phyloP scores from a whole-genome alignment of 495 filamentous ascomycete genomes.

The Chaetomium cochliodes region DNA sequence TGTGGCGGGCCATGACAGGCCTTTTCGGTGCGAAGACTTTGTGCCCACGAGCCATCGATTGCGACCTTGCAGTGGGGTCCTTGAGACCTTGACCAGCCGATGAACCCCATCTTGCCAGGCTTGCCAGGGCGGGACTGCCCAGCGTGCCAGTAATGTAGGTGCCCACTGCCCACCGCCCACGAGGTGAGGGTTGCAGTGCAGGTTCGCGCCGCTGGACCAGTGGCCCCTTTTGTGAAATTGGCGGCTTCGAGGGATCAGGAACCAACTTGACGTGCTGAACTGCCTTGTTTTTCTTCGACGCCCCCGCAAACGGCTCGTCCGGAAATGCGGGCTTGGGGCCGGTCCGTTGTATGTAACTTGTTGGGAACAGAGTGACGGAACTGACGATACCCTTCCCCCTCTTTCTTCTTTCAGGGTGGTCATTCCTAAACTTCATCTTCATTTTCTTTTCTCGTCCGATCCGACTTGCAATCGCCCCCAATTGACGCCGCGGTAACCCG shows the following conservation, averaged over 20 bases:
- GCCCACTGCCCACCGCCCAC: too few species aligned
- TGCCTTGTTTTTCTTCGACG: not conserved
- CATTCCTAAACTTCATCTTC: not conserved
- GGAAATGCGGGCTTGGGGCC: not conserved
- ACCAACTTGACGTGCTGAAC: not conserved
- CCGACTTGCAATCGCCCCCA: not conserved
- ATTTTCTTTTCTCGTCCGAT: not conserved
- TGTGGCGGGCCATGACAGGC: too few species aligned
- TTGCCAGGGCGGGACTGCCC: too few species aligned
- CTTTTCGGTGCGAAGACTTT: not conserved
- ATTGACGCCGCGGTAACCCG: not conserved
- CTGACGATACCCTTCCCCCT: not conserved
- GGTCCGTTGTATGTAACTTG: not conserved
- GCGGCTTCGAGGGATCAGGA: constrained; percentile 1
- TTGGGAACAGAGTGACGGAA: not conserved
- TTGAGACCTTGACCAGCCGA: not conserved
- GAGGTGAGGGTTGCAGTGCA: constrained; percentile 18
- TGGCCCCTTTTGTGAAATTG: not conserved
- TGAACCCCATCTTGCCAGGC: too few species aligned
- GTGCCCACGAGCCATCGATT: not conserved
- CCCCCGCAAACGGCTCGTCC: not conserved
- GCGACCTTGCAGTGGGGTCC: not conserved
- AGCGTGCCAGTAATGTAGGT: too few species aligned
- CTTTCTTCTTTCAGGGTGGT: not conserved
- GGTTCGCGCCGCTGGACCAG: constrained; percentile 5